Percentiles rank a stretch among this genome's conserved stretches.
Conservation (phyloP, 2,329 filamentous ascomycete genomes). For the Chaetomium globosum region DNA sequence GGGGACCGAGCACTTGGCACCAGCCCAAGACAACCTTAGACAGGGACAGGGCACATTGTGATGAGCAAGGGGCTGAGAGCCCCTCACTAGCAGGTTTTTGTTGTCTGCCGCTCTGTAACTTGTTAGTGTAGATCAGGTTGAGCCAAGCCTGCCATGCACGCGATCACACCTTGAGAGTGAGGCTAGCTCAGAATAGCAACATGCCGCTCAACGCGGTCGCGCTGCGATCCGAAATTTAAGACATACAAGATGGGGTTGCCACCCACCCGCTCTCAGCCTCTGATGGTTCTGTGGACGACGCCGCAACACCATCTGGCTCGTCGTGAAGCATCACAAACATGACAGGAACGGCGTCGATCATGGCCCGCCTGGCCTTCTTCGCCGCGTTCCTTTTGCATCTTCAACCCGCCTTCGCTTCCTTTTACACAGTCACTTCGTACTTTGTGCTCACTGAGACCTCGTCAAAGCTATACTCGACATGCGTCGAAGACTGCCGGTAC, state of each 20-base stretch:
- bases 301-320: not conserved
- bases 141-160: not conserved
- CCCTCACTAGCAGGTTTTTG: not conserved
- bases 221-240: not conserved
- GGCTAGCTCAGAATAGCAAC: conserved; percentile 11
- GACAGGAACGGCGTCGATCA: conserved; percentile 3
- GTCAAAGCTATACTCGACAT: not conserved
- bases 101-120: not conserved
- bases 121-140: not conserved
- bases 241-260: conserved; percentile 3
- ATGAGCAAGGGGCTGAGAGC: not conserved
- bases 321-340: not conserved
- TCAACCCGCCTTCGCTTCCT: conserved; percentile 21
- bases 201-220: not conserved
- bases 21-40: not conserved
- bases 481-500: conserved; percentile 1
- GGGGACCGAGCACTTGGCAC: conserved; percentile 2
- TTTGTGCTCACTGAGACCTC: not conserved
- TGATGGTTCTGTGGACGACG: no score
- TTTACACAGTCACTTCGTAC: conserved; percentile 24
- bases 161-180: conserved; percentile 1
- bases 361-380: conserved; percentile 20
- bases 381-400: conserved; percentile 10
- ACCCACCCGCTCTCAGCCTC: not conserved
- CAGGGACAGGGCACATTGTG: not conserved